These are phyloP conservation scores for Fraxinus anomala DNA, from an alignment of 257 asterid genomes.

Conservation along the genomic window DNA sequence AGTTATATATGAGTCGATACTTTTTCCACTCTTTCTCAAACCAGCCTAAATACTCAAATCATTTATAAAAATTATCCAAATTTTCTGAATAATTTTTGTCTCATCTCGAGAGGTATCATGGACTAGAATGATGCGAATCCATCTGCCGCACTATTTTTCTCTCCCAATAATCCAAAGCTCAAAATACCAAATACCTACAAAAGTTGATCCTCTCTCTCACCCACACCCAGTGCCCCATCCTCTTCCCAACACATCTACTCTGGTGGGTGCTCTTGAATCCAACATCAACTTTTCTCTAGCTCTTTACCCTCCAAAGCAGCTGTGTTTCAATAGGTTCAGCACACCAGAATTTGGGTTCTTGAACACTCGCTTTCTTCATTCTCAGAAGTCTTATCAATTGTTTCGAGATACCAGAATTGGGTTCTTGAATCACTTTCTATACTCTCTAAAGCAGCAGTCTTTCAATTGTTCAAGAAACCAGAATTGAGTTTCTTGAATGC, in stretches of 20 bases:
- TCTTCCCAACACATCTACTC: background rate
- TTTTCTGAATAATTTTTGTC: constrained; percentile 27
- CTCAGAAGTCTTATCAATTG: background rate
- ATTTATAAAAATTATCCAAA: background rate
- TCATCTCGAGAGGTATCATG: constrained; percentile 32
- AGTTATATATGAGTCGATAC: no score
- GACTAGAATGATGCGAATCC: constrained; percentile 30
- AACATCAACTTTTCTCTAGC: background rate
- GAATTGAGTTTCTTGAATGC: constrained; percentile 19
- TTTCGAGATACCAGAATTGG: background rate
- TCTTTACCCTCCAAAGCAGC: background rate
- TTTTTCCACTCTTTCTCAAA: background rate
- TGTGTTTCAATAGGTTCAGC: background rate
- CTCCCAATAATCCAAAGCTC: constrained; percentile 9
- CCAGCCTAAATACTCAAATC: no score
- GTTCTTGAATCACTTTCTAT: constrained; percentile 13
- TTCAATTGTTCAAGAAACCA: constrained; percentile 9
- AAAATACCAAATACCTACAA: background rate
- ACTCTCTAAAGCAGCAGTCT: constrained; percentile 15
- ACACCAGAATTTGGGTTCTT: background rate
- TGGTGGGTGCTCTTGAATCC: background rate
- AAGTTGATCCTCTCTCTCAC: background rate
- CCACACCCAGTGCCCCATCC: background rate
- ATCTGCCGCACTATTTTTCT: background rate
- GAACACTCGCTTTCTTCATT: background rate